Evolutionary conservation across 2,329 filamentous ascomycete genomes (phyloP), one percentile per base, ranked within the genome.

Genomic region (Trichoderma sp.): DNA sequence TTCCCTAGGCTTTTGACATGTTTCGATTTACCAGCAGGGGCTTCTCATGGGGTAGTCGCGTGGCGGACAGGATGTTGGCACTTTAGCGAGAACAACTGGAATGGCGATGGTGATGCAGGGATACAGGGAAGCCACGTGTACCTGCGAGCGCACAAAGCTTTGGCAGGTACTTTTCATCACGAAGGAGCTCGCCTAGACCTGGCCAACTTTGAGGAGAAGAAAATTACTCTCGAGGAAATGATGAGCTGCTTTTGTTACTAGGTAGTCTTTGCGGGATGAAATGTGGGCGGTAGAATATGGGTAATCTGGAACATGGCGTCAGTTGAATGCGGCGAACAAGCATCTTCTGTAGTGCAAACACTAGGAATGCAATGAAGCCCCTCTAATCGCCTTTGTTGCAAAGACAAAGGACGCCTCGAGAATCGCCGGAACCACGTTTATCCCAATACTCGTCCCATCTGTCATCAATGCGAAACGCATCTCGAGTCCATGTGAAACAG

Each of bases 401-500:
- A 8, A 21, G 37, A 56, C 61, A 56, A 53, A 31, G 8, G 21
- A 14, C 11, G 27, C 24, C 24, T 56, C 35, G 11, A 31, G 13
- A 64, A 16, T 49, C 59, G 43, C 59, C 59, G 33, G 33, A 62
- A 2, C 29, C 52, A 64, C 19, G 33, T 55, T 43, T 31, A 14
- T 24, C 52, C 52, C 27, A 4, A 19, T 33, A 11, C 31, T 66
- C 37, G 21, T 8, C 56, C 33, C 33, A 40, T 49, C 56, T 10
- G 5, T 58, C 37, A 67, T 67, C 40, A 59, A 67, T 67, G 64
- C 64, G 64, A 67, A 67, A 67, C 64, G 29, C 43, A 31, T 37
- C 55, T 49, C 55, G 14, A 59, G 55, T 29, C 21, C 16, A 29
- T 21, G 43, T 67, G 64, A 67, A 67, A 67, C 64, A 29, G 29